A percentile compares a stretch with the other conserved stretches of the same genome.
phyloP scores from a whole-genome alignment of 225 moss, liverwort and hornwort species.

The Anthoceros angustus region DNA sequence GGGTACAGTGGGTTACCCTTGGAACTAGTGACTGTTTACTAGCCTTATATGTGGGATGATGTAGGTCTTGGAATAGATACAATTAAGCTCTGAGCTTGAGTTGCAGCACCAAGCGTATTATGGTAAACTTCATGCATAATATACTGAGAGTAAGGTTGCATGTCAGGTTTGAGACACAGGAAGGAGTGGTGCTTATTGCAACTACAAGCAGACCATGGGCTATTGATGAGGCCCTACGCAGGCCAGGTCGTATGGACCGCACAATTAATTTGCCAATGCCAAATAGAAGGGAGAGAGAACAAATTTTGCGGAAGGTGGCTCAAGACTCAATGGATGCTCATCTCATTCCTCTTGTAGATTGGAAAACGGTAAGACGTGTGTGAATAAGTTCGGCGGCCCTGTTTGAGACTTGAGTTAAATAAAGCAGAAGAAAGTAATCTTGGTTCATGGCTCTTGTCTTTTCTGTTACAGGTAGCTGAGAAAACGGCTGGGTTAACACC shows the following conservation, averaged over 20 bases:
- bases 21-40: neutral
- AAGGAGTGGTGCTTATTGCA: slow-evolving; percentile 93
- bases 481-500: slow-evolving; percentile 98
- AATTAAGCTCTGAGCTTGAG: neutral
- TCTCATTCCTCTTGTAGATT: slow-evolving; percentile 60
- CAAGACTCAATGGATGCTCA: slow-evolving; percentile 53
- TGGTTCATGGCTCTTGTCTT: neutral
- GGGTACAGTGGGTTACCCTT: slow-evolving; percentile 15
- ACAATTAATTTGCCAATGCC: slow-evolving; percentile 93
- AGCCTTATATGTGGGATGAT: neutral
- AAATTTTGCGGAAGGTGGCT: slow-evolving; percentile 79
- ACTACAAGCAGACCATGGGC: slow-evolving; percentile 92
- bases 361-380: slow-evolving; percentile 26
- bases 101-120: too few relatives aligned
- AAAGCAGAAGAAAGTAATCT: neutral
- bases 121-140: too few relatives aligned
- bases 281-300: slow-evolving; percentile 65
- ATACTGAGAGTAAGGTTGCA: too few relatives aligned
- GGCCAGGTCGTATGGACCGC: slow-evolving; percentile 98
- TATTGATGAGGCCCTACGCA: slow-evolving; percentile 88
- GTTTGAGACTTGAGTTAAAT: neutral
- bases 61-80: neutral
- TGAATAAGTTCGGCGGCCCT: neutral
- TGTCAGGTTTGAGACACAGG: slow-evolving; percentile 71
- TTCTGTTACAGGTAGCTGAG: slow-evolving; percentile 39